Conservation (phyloP, 306 rosid species). For the Sechiopsis laciniata region DNA sequence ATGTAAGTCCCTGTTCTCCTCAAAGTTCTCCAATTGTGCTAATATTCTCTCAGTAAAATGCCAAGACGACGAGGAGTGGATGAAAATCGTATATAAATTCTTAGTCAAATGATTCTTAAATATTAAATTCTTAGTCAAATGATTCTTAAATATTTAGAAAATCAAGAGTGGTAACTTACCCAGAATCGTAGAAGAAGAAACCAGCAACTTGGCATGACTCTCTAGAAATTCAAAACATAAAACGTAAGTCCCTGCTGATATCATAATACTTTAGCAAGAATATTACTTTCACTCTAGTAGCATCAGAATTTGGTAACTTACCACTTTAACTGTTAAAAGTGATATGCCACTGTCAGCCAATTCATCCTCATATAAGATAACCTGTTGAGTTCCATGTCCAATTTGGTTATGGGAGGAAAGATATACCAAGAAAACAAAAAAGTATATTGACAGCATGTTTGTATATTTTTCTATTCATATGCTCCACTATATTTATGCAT, state of each 20-base stretch:
- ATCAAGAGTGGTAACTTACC: constrained; percentile 44
- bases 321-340: constrained; percentile 95
- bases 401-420: constrained; percentile 25
- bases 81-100: too few species aligned
- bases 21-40: too few species aligned
- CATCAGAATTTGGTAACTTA: constrained; percentile 32
- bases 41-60: too few species aligned
- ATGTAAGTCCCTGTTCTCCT: too few species aligned
- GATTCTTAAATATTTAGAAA: background rate
- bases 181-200: constrained; percentile 91
- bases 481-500: constrained; percentile 14
- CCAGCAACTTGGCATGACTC: constrained; percentile 97
- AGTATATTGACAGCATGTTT: constrained; percentile 5
- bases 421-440: constrained; percentile 10
- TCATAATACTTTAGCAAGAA: constrained; percentile 17
- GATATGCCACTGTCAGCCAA: constrained; percentile 90
- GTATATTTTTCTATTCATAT: background rate
- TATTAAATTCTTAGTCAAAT: background rate
- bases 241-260: constrained; percentile 28
- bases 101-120: too few species aligned
- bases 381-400: constrained; percentile 46
- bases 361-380: constrained; percentile 88
- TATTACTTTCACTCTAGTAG: constrained; percentile 12
- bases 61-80: too few species aligned
- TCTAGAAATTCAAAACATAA: constrained; percentile 44